Evolutionary conservation across 345 rosid genomes (phyloP).

Genomic region (Theobroma cacao): DNA sequence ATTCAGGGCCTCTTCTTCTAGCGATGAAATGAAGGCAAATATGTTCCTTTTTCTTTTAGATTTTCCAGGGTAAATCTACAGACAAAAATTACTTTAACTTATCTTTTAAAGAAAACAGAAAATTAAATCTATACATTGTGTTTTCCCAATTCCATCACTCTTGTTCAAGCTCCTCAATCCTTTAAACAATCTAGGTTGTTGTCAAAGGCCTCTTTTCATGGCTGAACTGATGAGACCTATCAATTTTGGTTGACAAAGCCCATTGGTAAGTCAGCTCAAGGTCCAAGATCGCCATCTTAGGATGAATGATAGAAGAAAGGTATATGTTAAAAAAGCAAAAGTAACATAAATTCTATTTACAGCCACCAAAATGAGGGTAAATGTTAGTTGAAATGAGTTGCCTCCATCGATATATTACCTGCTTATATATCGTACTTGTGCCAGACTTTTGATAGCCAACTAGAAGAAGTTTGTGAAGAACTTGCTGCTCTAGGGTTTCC

Average conservation of each 20-base stretch:
- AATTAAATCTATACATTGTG: too few relatives aligned
- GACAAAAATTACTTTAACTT: too few relatives aligned
- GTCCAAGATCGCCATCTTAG: not conserved
- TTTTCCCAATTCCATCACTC: not conserved
- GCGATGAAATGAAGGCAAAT: too few relatives aligned
- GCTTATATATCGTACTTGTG: constrained; percentile 80
- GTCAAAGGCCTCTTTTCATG: not conserved
- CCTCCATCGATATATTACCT: constrained; percentile 37
- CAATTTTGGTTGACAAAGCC: not conserved
- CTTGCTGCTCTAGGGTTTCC: constrained; percentile 25
- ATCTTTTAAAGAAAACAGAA: too few relatives aligned
- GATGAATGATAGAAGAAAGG: not conserved
- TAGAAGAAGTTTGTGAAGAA: constrained; percentile 56
- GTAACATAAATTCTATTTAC: not conserved
- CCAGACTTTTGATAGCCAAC: constrained; percentile 76
- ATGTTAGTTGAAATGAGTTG: not conserved
- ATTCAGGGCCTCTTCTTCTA: too few relatives aligned
- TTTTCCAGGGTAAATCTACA: too few relatives aligned
- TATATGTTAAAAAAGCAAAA: not conserved
- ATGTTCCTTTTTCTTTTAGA: too few relatives aligned
- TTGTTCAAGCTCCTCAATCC: not conserved
- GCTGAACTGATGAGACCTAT: not conserved
- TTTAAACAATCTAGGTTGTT: not conserved
- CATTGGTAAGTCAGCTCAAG: not conserved
- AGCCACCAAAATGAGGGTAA: not conserved